phyloP scores from a whole-genome alignment of 2,329 filamentous ascomycete species.

The Grosmannia serpens region DNA sequence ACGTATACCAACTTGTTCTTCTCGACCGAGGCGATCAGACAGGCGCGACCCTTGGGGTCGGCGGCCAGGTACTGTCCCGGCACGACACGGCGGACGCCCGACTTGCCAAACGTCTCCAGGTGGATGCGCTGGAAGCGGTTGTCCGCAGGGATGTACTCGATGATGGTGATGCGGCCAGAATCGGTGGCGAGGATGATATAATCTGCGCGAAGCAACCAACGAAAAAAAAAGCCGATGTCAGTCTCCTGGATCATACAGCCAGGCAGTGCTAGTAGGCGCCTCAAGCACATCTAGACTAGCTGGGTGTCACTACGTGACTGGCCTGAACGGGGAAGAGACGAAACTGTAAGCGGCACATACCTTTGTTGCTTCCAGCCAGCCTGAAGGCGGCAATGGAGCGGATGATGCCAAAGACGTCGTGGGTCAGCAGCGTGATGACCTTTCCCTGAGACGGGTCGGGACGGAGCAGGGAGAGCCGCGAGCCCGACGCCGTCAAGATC shows the following conservation, averaged over 20 bases:
- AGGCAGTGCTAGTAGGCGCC: not conserved
- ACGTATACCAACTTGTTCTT: conserved; percentile 99
- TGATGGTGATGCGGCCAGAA: conserved; percentile 85
- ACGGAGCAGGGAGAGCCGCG: conserved; percentile 75
- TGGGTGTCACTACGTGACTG: conserved; percentile 63
- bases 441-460: conserved; percentile 79
- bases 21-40: conserved; percentile 85
- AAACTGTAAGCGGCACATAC: conserved; percentile 44
- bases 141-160: conserved; percentile 79
- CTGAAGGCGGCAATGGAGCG: conserved; percentile 80
- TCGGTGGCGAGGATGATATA: conserved; percentile 93
- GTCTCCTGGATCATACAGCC: not conserved
- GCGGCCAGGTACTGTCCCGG: conserved; percentile 93
- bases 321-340: conserved; percentile 85
- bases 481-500: conserved; percentile 87
- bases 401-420: conserved; percentile 95
- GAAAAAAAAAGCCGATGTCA: not conserved
- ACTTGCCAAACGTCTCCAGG: conserved; percentile 96
- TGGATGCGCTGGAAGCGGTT: conserved; percentile 85
- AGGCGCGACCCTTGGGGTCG: conserved; percentile 91
- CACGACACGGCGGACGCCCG: conserved; percentile 82
- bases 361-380: conserved; percentile 88
- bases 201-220: conserved; percentile 45
- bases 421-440: conserved; percentile 73
- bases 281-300: conserved; percentile 23